Conservation (phyloP, 208 protist species). For the Dictyostelium gargantuum region DNA sequence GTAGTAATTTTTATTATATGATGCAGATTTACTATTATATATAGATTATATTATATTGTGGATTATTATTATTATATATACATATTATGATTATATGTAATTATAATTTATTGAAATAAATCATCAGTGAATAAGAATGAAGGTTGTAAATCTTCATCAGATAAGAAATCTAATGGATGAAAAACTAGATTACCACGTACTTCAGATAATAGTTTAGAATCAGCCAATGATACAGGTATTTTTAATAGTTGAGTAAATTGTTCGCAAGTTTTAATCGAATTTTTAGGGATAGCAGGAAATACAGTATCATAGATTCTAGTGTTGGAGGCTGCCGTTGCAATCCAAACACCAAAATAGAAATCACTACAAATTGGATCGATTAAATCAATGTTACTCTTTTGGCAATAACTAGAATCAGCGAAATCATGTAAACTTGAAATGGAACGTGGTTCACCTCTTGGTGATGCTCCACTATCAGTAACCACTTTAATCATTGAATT, state of each 20-base stretch:
- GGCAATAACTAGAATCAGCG: constrained; percentile 6
- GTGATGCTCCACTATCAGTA: not conserved
- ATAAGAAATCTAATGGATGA: constrained; percentile 57
- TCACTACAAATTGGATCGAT: constrained; percentile 25
- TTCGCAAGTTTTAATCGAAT: constrained; percentile 32
- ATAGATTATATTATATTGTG: not conserved
- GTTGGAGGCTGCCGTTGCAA: constrained; percentile 43
- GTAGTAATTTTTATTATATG: no score
- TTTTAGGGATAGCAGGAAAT: constrained; percentile 60
- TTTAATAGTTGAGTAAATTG: constrained; percentile 38
- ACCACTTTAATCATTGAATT: not conserved
- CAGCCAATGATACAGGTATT: constrained; percentile 5
- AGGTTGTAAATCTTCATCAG: constrained; percentile 46
- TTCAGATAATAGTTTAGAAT: constrained; percentile 13
- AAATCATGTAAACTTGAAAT: constrained; percentile 17
- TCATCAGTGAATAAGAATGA: constrained; percentile 56
- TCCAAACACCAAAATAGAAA: constrained; percentile 58
- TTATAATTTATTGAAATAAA: constrained; percentile 54
- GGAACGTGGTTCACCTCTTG: not conserved
- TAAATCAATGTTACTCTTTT: constrained; percentile 16
- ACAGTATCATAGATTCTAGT: constrained; percentile 63
- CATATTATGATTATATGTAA: no score
- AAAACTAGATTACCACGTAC: constrained; percentile 56
- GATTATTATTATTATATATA: no score
- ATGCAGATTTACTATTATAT: not conserved